A percentile compares a stretch with the other conserved stretches of the same genome.
Evolutionary conservation across 345 rosid genomes (phyloP).

Genomic region (Acer saccharum): DNA sequence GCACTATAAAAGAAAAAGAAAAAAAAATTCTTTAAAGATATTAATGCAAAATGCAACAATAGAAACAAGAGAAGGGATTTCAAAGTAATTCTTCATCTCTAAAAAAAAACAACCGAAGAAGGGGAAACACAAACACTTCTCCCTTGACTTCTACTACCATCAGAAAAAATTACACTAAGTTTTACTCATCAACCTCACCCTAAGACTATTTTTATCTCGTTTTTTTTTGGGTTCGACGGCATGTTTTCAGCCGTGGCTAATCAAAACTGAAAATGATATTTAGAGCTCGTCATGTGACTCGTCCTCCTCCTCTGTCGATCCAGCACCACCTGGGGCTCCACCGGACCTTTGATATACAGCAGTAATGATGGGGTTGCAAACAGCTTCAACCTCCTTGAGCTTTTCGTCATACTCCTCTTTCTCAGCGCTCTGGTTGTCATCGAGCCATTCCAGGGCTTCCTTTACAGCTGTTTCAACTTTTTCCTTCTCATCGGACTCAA

Average conservation of each 20-base stretch:
- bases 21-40: neutral
- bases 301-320: constrained; percentile 35
- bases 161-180: constrained; percentile 36
- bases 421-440: constrained; percentile 88
- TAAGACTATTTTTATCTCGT: constrained; percentile 23
- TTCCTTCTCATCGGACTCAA: constrained; percentile 90
- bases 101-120: constrained; percentile 26
- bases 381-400: constrained; percentile 93
- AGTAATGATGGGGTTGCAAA: constrained; percentile 87
- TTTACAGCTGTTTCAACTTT: constrained; percentile 78
- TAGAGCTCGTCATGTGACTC: constrained; percentile 69
- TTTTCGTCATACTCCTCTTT: constrained; percentile 94
- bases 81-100: constrained; percentile 20
- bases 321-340: constrained; percentile 66
- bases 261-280: constrained; percentile 19
- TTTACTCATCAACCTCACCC: constrained; percentile 14
- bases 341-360: constrained; percentile 87
- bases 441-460: constrained; percentile 94
- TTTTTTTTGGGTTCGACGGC: constrained; percentile 3
- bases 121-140: constrained; percentile 11
- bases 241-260: constrained; percentile 1
- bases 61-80: constrained; percentile 3
- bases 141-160: constrained; percentile 26
- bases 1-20: neutral
- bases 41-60: constrained; percentile 6